Conservation (phyloP, 1,284 basidiomycete genomes). For the Cryptococcus maquisensis region DNA sequence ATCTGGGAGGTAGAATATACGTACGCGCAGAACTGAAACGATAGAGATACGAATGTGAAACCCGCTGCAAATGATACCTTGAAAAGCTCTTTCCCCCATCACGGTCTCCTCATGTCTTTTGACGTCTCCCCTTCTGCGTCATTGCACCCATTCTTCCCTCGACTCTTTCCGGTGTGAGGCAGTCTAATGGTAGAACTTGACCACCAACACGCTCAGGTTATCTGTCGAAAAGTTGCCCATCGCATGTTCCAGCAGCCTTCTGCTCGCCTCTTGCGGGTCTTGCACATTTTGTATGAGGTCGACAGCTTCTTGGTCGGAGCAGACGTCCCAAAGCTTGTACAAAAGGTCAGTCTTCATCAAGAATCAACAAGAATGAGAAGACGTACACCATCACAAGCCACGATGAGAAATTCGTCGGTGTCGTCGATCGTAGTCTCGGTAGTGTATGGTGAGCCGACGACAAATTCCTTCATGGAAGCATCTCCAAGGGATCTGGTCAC, state of each 20-base stretch:
- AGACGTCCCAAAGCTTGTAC: slow-evolving; percentile 89
- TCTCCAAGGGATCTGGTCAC: slow-evolving; percentile 96
- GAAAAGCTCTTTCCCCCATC: too few relatives aligned
- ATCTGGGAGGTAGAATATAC: too few relatives aligned
- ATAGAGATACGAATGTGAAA: too few relatives aligned
- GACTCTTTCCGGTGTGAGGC: not conserved
- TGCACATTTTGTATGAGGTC: slow-evolving; percentile 70
- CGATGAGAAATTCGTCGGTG: slow-evolving; percentile 89
- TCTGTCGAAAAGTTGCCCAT: slow-evolving; percentile 83
- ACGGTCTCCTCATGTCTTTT: not conserved
- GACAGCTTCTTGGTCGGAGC: slow-evolving; percentile 85
- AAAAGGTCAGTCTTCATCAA: not conserved
- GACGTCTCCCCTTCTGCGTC: not conserved
- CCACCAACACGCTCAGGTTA: slow-evolving; percentile 56
- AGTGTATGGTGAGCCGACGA: slow-evolving; percentile 95
- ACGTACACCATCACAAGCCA: slow-evolving; percentile 96
- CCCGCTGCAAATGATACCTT: too few relatives aligned
- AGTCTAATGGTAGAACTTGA: slow-evolving; percentile 29
- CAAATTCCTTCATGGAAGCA: slow-evolving; percentile 98
- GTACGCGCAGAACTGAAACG: too few relatives aligned
- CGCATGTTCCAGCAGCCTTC: slow-evolving; percentile 76
- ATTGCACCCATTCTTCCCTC: not conserved
- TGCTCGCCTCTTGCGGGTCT: slow-evolving; percentile 80
- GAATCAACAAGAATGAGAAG: not conserved
- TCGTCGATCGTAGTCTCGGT: slow-evolving; percentile 89